Base-by-base conservation (phyloP, 2,329 filamentous ascomycete species). In the Epichloe gansuensis region DNA sequence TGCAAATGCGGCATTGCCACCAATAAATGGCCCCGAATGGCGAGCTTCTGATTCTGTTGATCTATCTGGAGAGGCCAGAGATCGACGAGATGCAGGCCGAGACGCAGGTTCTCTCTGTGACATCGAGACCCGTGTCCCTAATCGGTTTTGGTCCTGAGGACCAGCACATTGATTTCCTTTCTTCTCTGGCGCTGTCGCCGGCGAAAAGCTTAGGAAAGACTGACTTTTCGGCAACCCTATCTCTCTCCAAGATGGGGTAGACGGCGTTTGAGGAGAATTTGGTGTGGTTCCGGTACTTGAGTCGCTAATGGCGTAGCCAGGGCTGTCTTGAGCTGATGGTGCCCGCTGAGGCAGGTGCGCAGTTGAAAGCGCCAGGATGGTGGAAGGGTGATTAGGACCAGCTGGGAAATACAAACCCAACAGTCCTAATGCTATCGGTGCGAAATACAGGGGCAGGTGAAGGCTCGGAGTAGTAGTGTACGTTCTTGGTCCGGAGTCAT, bases 71-170 rank as follows among this genome's bases (percentile, higher is more conserved):
- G 73, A 75, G 61, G 66, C 70, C 58, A 73, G 71, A 58, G 70
- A 67, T 60, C 68, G 72, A 64, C 71, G 75, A 69, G 77, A 76
- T 66, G 72, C 68, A 73, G 77, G 73, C 66, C 69, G 73, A 76
- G 76, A 71, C 69, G 71, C 72, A 74, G 74, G 68, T 63, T 73
- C 75, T 72, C 74, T 76, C 73, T 81, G 77, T 72, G 79, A 82
- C 81, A 83, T 83, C 72, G 78, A 76, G 72, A 71, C 71, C 75
- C 74, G 74, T 69, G 78, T 77, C 73, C 77, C 76, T 74, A 68
- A 71, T 67, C 69, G 67, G 69, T 69, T 69, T 65, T 70, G 69
- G 69, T 70, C 72, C 67, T 68, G 68, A 69, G 69, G 71, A 71
- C 71, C 73, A 67, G 73, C 69, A 77, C 80, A 83, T 83, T 74